A percentile compares a stretch with the other conserved stretches of the same genome.
Conservation (phyloP, 192 early-diverging fungal species). For the Obelidium mucronatum region DNA sequence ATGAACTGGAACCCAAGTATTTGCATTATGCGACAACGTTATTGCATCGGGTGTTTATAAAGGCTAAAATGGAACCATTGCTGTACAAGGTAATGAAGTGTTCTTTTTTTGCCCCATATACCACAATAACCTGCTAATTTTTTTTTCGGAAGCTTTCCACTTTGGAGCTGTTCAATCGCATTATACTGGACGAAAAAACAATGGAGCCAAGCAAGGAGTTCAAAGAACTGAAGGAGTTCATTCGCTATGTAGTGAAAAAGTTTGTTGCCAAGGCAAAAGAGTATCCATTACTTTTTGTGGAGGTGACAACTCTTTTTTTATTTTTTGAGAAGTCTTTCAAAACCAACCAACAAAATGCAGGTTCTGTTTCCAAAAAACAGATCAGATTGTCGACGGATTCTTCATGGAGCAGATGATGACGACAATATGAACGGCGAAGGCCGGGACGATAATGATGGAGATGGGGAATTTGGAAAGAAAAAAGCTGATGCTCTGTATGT, state of each 20-base stretch:
- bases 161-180: constrained; percentile 69
- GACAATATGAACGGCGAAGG: constrained; percentile 6
- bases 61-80: constrained; percentile 54
- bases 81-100: constrained; percentile 57
- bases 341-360: constrained; percentile 8
- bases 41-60: constrained; percentile 75
- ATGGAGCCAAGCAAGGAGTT: constrained; percentile 40
- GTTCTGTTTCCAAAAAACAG: constrained; percentile 57
- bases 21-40: constrained; percentile 64
- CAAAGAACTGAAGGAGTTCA: constrained; percentile 62
- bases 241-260: constrained; percentile 56
- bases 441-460: not conserved
- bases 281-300: constrained; percentile 65
- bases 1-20: constrained; percentile 51
- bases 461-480: not conserved
- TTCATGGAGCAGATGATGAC: constrained; percentile 44
- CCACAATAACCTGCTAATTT: constrained; percentile 1
- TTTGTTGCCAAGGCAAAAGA: constrained; percentile 62
- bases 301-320: constrained; percentile 38
- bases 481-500: not conserved
- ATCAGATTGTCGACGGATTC: constrained; percentile 45
- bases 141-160: constrained; percentile 55
- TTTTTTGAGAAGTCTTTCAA: not conserved
- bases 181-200: constrained; percentile 44
- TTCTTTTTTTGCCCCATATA: not conserved